Evolutionary conservation across 2,329 filamentous ascomycete genomes (phyloP).

Genomic region (Byssoonygena ceratinophila): DNA sequence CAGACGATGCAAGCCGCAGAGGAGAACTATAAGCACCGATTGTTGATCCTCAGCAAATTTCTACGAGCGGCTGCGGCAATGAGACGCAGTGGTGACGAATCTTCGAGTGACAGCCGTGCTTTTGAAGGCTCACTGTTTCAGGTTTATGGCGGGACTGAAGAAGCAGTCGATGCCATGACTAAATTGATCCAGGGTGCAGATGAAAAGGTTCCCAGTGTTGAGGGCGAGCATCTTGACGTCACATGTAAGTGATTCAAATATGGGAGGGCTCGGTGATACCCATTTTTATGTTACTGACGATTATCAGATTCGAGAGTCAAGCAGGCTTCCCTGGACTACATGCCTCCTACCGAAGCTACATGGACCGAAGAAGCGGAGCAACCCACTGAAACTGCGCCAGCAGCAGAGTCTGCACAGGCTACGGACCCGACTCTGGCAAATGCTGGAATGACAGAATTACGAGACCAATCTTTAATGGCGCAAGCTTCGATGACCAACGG

Average conservation of each 20-base stretch:
- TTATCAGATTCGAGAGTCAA: constrained; percentile 43
- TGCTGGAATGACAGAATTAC: constrained; percentile 50
- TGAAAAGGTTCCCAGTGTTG: constrained; percentile 48
- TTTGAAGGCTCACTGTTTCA: constrained; percentile 54
- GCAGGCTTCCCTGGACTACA: constrained; percentile 37
- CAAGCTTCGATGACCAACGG: constrained; percentile 49
- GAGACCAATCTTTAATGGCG: constrained; percentile 41
- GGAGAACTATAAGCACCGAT: constrained; percentile 43
- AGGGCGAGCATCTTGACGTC: constrained; percentile 44
- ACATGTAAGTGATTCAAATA: constrained; percentile 48
- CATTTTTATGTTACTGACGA: constrained; percentile 14
- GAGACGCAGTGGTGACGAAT: constrained; percentile 48
- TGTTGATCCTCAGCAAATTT: constrained; percentile 52
- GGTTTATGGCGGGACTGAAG: constrained; percentile 52
- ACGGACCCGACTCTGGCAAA: constrained; percentile 53
- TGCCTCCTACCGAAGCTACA: constrained; percentile 29
- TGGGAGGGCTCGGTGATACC: neutral
- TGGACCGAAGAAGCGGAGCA: constrained; percentile 38
- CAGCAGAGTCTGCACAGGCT: constrained; percentile 26
- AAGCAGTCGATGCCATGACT: constrained; percentile 49
- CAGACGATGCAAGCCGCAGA: constrained; percentile 41
- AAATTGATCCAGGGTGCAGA: constrained; percentile 51
- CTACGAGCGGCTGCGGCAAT: constrained; percentile 52
- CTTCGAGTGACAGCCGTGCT: constrained; percentile 48
- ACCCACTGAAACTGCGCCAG: constrained; percentile 30